Conservation (phyloP, 495 filamentous ascomycete species). For the Daldinia concentrica region DNA sequence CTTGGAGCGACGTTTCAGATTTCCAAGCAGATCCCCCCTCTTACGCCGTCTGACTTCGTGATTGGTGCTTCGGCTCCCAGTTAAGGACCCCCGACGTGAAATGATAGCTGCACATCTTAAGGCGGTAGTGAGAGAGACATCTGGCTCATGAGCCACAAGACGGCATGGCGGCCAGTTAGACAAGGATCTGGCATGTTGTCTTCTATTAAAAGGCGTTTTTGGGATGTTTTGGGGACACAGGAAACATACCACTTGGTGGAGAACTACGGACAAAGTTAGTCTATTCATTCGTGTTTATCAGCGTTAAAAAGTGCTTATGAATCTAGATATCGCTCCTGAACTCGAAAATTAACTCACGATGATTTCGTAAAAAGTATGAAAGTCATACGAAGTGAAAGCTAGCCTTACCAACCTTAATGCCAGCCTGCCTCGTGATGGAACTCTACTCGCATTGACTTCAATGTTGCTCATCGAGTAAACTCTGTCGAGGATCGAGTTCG, state of each 20-base stretch:
- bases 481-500: conserved; percentile 11
- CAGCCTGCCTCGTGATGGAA: conserved; percentile 32
- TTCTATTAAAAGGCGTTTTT: conserved; percentile 6
- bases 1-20: conserved; percentile 44
- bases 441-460: conserved; percentile 18
- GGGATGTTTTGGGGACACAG: not conserved
- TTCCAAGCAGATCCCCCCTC: conserved; percentile 37
- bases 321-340: conserved; percentile 13
- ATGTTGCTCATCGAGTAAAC: conserved; percentile 25
- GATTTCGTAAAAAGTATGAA: not conserved
- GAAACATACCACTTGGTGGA: conserved; percentile 10
- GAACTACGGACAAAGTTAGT: not conserved
- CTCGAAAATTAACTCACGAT: conserved; percentile 8
- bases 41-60: conserved; percentile 9
- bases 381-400: not conserved
- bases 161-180: conserved; percentile 1
- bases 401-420: not conserved
- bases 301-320: not conserved
- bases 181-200: not conserved
- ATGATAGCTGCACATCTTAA: conserved; percentile 40
- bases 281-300: not conserved
- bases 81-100: conserved; percentile 23
- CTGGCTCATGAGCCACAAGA: conserved; percentile 9
- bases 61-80: conserved; percentile 34
- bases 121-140: not conserved